These are phyloP conservation scores for Boeremia lycopersici DNA, from an alignment of 2,329 filamentous ascomycete genomes.

Conservation along the genomic window DNA sequence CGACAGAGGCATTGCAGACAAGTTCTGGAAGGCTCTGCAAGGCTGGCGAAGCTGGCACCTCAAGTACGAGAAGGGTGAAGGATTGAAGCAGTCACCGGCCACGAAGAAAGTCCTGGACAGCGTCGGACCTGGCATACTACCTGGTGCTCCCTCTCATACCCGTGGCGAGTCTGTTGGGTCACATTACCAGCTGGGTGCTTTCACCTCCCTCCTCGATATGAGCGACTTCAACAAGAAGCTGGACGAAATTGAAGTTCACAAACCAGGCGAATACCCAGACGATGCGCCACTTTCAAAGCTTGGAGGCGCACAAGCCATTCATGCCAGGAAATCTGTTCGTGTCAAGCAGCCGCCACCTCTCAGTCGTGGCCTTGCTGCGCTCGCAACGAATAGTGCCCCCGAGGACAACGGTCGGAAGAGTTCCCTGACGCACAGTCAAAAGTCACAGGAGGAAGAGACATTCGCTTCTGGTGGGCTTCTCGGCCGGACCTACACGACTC, in stretches of 20 bases:
- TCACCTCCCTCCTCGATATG: conserved; percentile 70
- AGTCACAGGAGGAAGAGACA: conserved; percentile 44
- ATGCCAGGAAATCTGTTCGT: conserved; percentile 46
- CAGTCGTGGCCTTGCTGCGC: conserved; percentile 25
- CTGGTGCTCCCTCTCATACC: conserved; percentile 28
- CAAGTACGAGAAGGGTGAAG: conserved; percentile 70
- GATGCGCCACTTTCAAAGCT: conserved; percentile 31
- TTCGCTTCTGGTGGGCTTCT: conserved; percentile 57
- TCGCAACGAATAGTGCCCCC: conserved; percentile 23
- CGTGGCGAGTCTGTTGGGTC: conserved; percentile 51
- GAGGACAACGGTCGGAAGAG: conserved; percentile 27
- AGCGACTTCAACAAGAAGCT: conserved; percentile 59
- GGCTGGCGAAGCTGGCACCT: conserved; percentile 92
- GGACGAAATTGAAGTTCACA: conserved; percentile 32
- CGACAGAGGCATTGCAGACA: conserved; percentile 68
- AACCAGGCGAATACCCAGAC: conserved; percentile 35
- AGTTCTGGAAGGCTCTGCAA: conserved; percentile 75
- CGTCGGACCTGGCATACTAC: conserved; percentile 18
- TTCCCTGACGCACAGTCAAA: conserved; percentile 29
- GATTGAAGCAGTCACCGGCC: conserved; percentile 49
- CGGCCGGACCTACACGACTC: conserved; percentile 57
- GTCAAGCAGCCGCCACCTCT: conserved; percentile 46
- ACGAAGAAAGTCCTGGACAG: conserved; percentile 27
- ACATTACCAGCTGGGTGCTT: conserved; percentile 68
- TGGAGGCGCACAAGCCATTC: conserved; percentile 35